Evolutionary conservation across 2,329 filamentous ascomycete species (phyloP), one percentile per base, ranked within the genome.

Genomic region (Aspergillus calidoustus): DNA sequence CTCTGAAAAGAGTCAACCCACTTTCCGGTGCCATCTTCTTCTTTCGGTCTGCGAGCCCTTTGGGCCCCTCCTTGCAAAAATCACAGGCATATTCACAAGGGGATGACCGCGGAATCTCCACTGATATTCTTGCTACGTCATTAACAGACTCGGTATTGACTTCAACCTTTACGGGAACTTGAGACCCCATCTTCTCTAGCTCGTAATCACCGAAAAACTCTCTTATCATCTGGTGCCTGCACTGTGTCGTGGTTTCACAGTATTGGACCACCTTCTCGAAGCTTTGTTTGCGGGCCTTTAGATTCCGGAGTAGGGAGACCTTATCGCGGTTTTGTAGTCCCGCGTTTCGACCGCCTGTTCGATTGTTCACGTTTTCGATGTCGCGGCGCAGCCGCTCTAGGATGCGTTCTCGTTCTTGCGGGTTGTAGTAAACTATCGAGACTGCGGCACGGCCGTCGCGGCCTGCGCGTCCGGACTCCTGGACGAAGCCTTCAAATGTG

Each of bases 401-500:
- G 9, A 91, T 87, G 1, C 92, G 86, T 71, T 97, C 91, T 28
- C 92, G 83, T 72, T 97, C 93, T 75, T 96, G 91, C 13, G 91
- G 87, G 62, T 89, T 93, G 78, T 97, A 98, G 77, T 97, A 97
- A 58, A 98, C 81, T 57, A 97, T 91, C 72, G 93, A 97, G 63
- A 90, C 87, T 34, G 90, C 89, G 0, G 93, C 93, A 64, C 94
- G 93, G 25, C 92, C 92, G 69, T 98, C 94, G 46, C 94, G 87
- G 0, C 94, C 94, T 6, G 93, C 94, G 44, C 94, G 90, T 0
- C 94, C 94, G 2, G 92, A 93, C 82, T 98, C 94, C 78, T 98
- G 94, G 71, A 97, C 97, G 74, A 95, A 97, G 1, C 93, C 92
- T 75, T 98, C 94, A 74, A 98, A 97, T 3, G 91, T 95, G 73